A percentile compares a stretch with the other conserved stretches of the same genome.
Conservation (phyloP, 2,329 filamentous ascomycete species). For the Diaporthe citriasiana region DNA sequence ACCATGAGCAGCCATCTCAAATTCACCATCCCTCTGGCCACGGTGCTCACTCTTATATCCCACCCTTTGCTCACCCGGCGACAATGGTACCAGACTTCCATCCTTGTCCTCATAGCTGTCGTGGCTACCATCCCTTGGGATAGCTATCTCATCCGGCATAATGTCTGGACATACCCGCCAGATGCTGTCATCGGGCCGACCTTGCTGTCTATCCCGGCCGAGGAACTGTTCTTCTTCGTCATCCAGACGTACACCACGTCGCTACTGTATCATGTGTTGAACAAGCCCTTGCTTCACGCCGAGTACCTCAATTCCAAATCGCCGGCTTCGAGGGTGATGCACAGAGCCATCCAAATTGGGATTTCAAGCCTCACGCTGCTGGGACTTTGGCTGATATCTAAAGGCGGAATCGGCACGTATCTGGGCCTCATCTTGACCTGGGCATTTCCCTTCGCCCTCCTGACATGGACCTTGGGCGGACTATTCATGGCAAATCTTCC, state of each 20-base stretch:
- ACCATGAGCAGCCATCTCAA: constrained; percentile 67
- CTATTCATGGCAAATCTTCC: constrained; percentile 75
- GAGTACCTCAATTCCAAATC: constrained; percentile 52
- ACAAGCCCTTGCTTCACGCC: constrained; percentile 71
- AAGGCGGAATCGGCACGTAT: constrained; percentile 70
- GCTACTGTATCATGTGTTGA: constrained; percentile 76
- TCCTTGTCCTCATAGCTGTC: constrained; percentile 74
- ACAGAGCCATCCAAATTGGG: constrained; percentile 58
- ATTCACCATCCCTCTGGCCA: constrained; percentile 76
- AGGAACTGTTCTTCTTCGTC: constrained; percentile 84
- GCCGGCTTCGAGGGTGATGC: neutral
- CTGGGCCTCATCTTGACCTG: constrained; percentile 78
- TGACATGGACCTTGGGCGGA: constrained; percentile 75
- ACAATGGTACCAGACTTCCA: constrained; percentile 73
- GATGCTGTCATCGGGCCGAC: constrained; percentile 74
- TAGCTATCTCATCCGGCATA: constrained; percentile 77
- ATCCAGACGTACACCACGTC: constrained; percentile 82
- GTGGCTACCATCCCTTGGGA: constrained; percentile 81
- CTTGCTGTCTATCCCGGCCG: constrained; percentile 75
- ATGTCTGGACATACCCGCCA: constrained; percentile 79
- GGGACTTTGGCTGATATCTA: constrained; percentile 61
- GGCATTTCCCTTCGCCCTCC: constrained; percentile 75
- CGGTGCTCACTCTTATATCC: constrained; percentile 70
- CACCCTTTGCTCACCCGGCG: constrained; percentile 72
- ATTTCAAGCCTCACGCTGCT: constrained; percentile 59